Evolutionary conservation across 352 stramenopile species (phyloP).

Genomic region (Globisporangium parvum): DNA sequence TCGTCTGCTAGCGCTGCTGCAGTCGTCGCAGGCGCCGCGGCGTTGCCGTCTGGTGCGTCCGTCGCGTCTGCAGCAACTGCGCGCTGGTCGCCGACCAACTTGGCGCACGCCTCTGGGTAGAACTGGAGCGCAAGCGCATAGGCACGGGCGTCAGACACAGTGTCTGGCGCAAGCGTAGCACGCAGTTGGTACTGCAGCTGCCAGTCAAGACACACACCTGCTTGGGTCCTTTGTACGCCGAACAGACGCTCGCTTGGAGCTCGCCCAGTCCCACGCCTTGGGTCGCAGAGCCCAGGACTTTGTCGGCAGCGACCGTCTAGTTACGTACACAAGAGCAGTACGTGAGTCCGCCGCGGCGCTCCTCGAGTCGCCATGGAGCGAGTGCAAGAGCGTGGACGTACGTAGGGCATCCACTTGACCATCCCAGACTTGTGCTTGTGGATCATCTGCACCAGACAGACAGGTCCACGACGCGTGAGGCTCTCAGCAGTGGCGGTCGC

Average conservation of each 20-base stretch:
- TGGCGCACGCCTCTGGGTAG: slow-evolving; percentile 50
- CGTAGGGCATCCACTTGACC: slow-evolving; percentile 74
- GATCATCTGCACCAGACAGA: slow-evolving; percentile 44
- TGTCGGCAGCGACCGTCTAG: slow-evolving; percentile 57
- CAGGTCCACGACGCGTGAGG: not conserved
- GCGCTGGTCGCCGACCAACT: slow-evolving; percentile 50
- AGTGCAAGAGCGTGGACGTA: slow-evolving; percentile 20
- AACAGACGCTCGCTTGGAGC: slow-evolving; percentile 54
- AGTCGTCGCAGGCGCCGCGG: too few relatives aligned
- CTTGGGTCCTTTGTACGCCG: slow-evolving; percentile 57
- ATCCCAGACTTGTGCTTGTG: slow-evolving; percentile 35
- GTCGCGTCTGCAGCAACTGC: slow-evolving; percentile 33
- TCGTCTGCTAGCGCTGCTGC: slow-evolving; percentile 11
- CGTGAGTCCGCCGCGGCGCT: too few relatives aligned
- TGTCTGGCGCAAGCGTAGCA: not conserved
- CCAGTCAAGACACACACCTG: slow-evolving; percentile 11
- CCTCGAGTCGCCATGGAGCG: too few relatives aligned
- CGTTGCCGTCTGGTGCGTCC: slow-evolving; percentile 1
- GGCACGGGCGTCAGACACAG: too few relatives aligned
- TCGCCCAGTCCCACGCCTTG: slow-evolving; percentile 55
- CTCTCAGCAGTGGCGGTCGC: not conserved
- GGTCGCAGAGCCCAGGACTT: slow-evolving; percentile 49
- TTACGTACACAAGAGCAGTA: too few relatives aligned
- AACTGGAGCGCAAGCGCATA: slow-evolving; percentile 11
- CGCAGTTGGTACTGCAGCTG: not conserved